Evolutionary conservation across 108 stramenopile species (phyloP), one percentile per base, ranked within the genome.

Genomic region (Halocafeteria seosinensis): DNA sequence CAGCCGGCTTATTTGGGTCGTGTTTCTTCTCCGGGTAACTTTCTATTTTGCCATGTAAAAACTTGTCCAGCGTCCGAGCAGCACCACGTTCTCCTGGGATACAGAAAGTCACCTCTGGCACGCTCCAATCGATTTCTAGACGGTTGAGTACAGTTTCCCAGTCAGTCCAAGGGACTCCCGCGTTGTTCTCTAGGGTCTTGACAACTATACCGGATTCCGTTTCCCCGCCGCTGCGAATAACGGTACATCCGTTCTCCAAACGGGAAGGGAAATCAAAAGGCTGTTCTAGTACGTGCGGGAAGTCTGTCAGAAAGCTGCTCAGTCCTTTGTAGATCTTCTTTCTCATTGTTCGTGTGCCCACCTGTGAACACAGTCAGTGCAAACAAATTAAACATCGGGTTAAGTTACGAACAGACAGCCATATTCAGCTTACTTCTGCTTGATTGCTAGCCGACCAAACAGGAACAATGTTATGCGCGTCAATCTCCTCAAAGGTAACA

Each of bases 401-500:
- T n/a, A n/a, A n/a, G n/a, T n/a, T n/a, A n/a, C n/a, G n/a, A n/a
- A n/a, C n/a, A n/a, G n/a, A n/a, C n/a, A n/a, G n/a, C n/a, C n/a
- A n/a, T n/a, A n/a, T n/a, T 47, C 21, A 47, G n/a, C 42, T 17
- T 47, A 17, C 42, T 47, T 17, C 9, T 8, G 53, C 8, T 31
- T 12, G 8, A 8, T 31, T 55, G 9, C 53, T 55, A 31, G 53
- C 91, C 89, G 35, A 75, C 73, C 94, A 98, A 5, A 89, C 87
- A 1, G 97, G 97, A 12, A 94, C 92, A 36, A 98, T 73, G 62
- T 98, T 98, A 77, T 94, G 92, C 0, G 97, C 91, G 71, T 98
- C 97, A 21, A 93, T 88, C 60, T 90, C 85, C 72, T 69, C 81
- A 50, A 95, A 51, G 12, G 92, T 88, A 26, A 83, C 65, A 29